Evolutionary conservation across 2,329 filamentous ascomycete species (phyloP).

Genomic region (Ophiosphaerella herpotricha): DNA sequence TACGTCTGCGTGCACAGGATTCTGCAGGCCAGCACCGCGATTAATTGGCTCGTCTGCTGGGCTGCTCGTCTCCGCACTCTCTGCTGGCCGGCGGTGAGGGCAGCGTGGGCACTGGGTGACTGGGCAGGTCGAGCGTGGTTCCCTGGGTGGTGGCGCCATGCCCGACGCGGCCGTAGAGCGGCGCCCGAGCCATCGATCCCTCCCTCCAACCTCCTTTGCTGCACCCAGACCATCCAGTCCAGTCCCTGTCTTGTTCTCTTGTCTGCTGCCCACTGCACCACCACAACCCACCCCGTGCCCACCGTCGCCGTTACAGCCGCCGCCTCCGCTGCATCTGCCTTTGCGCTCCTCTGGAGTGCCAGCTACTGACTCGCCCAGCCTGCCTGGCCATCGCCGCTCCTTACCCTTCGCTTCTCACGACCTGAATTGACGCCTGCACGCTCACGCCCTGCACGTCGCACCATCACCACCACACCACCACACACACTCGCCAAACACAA

Average conservation of each 20-base stretch:
- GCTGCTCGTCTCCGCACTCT: not conserved
- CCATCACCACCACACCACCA: constrained; percentile 10
- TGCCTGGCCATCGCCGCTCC: constrained; percentile 42
- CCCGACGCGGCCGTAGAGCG: not conserved
- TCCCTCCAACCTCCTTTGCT: constrained; percentile 4
- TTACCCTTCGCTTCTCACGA: constrained; percentile 33
- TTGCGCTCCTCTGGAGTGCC: constrained; percentile 34
- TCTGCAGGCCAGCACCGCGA: not conserved
- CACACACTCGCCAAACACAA: too few species aligned
- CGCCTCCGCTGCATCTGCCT: constrained; percentile 19
- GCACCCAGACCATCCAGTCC: not conserved
- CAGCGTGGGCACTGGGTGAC: not conserved
- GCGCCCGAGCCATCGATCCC: constrained; percentile 1
- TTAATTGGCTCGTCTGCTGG: not conserved
- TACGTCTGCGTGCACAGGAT: too few species aligned
- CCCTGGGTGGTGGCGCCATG: not conserved
- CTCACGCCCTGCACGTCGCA: constrained; percentile 38
- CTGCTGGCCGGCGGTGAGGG: constrained; percentile 1
- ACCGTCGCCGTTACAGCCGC: constrained; percentile 30
- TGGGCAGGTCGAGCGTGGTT: too few species aligned
- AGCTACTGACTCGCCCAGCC: constrained; percentile 13
- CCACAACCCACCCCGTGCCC: constrained; percentile 21
- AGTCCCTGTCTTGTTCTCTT: not conserved
- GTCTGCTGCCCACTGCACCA: not conserved
- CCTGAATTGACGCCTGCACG: constrained; percentile 24